phyloP scores from a whole-genome alignment of 2,329 filamentous ascomycete species.

The Hortaea sp. region DNA sequence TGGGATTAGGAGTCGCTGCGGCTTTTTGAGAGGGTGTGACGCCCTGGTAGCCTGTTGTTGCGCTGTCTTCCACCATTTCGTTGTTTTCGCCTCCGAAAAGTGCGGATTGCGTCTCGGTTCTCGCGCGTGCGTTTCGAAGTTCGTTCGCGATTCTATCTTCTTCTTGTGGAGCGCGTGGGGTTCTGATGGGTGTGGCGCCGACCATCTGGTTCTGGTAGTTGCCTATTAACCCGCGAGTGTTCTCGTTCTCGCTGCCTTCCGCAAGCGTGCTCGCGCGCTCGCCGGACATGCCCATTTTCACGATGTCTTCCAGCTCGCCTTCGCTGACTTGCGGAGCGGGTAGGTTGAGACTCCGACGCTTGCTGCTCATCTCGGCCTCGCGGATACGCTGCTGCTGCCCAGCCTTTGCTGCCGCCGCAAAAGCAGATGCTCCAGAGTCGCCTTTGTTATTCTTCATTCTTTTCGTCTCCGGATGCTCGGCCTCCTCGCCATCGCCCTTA shows the following conservation, averaged over 20 bases:
- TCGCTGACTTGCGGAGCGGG: conserved; percentile 89
- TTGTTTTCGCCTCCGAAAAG: conserved; percentile 90
- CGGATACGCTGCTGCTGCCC: conserved; percentile 90
- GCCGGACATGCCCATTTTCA: conserved; percentile 95
- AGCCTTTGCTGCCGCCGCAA: conserved; percentile 82
- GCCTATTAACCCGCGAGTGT: conserved; percentile 75
- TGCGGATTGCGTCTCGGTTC: conserved; percentile 90
- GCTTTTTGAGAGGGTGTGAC: conserved; percentile 70
- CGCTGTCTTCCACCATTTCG: conserved; percentile 69
- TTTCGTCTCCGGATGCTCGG: conserved; percentile 61
- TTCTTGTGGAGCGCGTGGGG: conserved; percentile 79
- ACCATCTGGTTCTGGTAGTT: conserved; percentile 73
- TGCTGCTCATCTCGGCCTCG: conserved; percentile 94
- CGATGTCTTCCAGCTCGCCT: conserved; percentile 87
- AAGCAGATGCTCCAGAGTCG: conserved; percentile 57
- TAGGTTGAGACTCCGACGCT: conserved; percentile 70
- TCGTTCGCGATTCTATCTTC: conserved; percentile 96
- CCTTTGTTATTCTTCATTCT: conserved; percentile 82
- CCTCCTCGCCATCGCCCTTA: conserved; percentile 83
- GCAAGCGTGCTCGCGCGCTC: conserved; percentile 72
- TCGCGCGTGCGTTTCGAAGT: conserved; percentile 81
- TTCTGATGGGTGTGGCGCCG: conserved; percentile 77
- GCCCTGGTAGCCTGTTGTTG: conserved; percentile 80
- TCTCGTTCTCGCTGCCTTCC: conserved; percentile 68
- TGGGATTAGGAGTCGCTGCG: conserved; percentile 85